Evolutionary conservation across 495 filamentous ascomycete genomes (phyloP).

Genomic region (Aspergillus carlsbadensis): DNA sequence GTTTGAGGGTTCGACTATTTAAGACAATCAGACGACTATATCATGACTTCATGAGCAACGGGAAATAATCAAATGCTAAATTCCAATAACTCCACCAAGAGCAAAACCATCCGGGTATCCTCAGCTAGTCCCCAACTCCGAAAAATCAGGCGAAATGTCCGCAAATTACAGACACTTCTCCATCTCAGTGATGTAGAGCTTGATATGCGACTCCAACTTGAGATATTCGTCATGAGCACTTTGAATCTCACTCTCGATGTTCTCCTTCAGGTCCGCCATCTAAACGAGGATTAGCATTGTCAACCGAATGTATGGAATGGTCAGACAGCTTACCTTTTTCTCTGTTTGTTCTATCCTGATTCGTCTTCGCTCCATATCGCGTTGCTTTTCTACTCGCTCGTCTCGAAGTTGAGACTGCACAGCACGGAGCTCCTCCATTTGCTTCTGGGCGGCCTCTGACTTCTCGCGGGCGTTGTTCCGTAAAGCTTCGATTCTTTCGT

Average conservation of each 20-base stretch:
- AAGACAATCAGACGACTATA: constrained; percentile 4
- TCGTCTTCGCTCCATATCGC: constrained; percentile 86
- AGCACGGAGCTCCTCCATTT: constrained; percentile 85
- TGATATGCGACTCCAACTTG: constrained; percentile 95
- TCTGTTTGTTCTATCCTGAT: constrained; percentile 96
- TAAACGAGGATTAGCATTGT: constrained; percentile 33
- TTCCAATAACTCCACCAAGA: constrained; percentile 18
- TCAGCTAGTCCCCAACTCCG: constrained; percentile 42
- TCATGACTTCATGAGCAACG: constrained; percentile 12
- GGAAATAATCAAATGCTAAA: constrained; percentile 15
- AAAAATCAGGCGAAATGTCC: constrained; percentile 23
- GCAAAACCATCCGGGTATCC: constrained; percentile 40
- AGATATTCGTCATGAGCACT: constrained; percentile 86
- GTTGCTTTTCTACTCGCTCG: constrained; percentile 78
- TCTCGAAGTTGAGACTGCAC: constrained; percentile 79
- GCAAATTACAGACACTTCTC: constrained; percentile 74
- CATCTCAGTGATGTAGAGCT: constrained; percentile 97
- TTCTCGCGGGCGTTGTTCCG: constrained; percentile 77
- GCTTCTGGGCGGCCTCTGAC: constrained; percentile 71
- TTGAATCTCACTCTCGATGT: constrained; percentile 90
- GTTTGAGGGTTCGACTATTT: constrained; percentile 37
- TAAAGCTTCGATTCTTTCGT: constrained; percentile 79
- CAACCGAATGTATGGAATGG: neutral
- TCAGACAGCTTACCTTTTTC: constrained; percentile 72
- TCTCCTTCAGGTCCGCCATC: constrained; percentile 97